phyloP scores from a whole-genome alignment of 2,329 filamentous ascomycete species.

The Aspergillus puulaauensis region DNA sequence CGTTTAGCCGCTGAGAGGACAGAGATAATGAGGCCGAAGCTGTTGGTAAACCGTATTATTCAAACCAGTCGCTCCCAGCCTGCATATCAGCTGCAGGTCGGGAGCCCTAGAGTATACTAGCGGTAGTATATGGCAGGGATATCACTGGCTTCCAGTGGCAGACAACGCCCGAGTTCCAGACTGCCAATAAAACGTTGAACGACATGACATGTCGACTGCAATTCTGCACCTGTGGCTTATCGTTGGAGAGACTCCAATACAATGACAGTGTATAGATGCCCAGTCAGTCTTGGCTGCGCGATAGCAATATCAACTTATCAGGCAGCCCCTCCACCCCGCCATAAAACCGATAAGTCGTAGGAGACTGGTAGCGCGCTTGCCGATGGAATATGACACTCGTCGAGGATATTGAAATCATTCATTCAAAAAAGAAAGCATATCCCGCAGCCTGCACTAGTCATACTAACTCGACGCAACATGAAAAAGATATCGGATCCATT shows the following conservation, averaged over 20 bases:
- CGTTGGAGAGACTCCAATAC: neutral
- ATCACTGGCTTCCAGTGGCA: too few species aligned
- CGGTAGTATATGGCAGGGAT: neutral
- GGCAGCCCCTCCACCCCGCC: slow-evolving; percentile 24
- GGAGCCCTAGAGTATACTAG: neutral
- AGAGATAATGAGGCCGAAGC: slow-evolving; percentile 20
- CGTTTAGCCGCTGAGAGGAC: neutral
- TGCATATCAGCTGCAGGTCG: slow-evolving; percentile 31
- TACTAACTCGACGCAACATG: neutral
- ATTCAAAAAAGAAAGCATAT: neutral
- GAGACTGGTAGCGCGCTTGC: slow-evolving; percentile 23
- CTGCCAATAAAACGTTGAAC: neutral
- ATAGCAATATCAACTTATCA: slow-evolving; percentile 16
- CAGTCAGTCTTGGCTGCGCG: neutral
- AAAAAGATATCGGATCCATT: neutral
- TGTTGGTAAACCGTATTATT: slow-evolving; percentile 29
- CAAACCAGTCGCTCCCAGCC: slow-evolving; percentile 17
- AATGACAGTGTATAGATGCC: neutral
- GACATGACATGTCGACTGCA: neutral
- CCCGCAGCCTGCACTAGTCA: neutral
- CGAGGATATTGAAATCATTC: neutral
- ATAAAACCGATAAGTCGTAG: slow-evolving; percentile 17
- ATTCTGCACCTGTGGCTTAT: neutral
- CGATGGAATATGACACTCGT: slow-evolving; percentile 11
- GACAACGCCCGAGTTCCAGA: neutral